phyloP scores from a whole-genome alignment of 1,139 yeast genomes.

The Diutina rugosa region DNA sequence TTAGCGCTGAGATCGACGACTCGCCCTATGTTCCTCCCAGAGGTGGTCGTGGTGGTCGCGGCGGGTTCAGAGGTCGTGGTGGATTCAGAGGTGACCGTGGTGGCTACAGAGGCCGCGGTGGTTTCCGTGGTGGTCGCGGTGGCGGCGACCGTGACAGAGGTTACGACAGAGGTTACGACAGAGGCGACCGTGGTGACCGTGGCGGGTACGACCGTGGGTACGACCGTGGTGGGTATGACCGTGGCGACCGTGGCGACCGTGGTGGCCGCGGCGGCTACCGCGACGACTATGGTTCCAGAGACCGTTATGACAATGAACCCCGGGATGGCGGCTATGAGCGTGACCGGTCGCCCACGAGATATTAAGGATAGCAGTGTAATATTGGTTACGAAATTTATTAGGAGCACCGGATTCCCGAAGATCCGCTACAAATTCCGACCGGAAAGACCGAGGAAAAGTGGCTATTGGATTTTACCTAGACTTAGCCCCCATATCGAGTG shows the following conservation, averaged over 20 bases:
- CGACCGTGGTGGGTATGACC: conserved; percentile 5
- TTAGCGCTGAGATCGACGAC: conserved; percentile 69
- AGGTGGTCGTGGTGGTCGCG: conserved; percentile 35
- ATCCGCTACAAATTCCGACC: neutral
- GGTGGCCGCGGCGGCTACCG: neutral
- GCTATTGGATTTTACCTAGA: neutral
- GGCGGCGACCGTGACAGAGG: conserved; percentile 5
- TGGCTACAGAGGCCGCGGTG: conserved; percentile 8
- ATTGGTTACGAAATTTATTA: neutral
- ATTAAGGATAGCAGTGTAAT: conserved; percentile 4
- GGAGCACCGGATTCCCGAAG: neutral
- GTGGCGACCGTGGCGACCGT: conserved; percentile 1
- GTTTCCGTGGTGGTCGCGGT: conserved; percentile 1
- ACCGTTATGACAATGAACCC: neutral
- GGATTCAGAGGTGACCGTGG: conserved; percentile 11
- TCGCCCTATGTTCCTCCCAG: conserved; percentile 64
- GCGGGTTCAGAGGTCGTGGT: conserved; percentile 2
- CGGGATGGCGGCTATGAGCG: conserved; percentile 23
- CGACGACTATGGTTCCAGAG: neutral
- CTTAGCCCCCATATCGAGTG: neutral
- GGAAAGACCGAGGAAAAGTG: neutral
- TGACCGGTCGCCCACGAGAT: conserved; percentile 25
- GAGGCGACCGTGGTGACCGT: conserved; percentile 13
- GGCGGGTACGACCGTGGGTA: conserved; percentile 12
- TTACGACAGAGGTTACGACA: conserved; percentile 10